These are phyloP conservation scores for Phaffomyces thermotolerans DNA, from an alignment of 805 yeast species.

Conservation along the genomic window DNA sequence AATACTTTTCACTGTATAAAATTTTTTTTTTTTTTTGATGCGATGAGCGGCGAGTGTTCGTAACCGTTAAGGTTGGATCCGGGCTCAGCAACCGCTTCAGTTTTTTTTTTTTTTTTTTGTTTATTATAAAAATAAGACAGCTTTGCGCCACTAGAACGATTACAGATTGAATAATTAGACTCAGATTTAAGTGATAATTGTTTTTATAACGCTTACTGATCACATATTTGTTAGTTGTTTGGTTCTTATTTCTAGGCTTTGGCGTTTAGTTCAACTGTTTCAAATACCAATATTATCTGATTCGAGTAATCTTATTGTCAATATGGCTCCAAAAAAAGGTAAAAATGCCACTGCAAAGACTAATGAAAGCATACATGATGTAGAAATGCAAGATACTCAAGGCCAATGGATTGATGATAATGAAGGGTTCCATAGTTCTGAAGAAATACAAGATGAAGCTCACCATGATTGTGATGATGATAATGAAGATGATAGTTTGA, in stretches of 20 bases:
- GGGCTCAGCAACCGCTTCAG: too few species aligned
- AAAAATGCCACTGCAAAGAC: not conserved
- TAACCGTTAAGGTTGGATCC: not conserved
- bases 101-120: not conserved
- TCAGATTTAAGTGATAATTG: too few species aligned
- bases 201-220: too few species aligned
- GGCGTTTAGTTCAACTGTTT: too few species aligned
- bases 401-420: slow-evolving; percentile 21
- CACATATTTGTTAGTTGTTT: too few species aligned
- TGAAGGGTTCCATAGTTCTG: slow-evolving; percentile 6
- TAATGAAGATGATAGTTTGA: slow-evolving; percentile 26
- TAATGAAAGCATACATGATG: slow-evolving; percentile 3
- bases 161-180: too few species aligned
- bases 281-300: too few species aligned
- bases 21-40: not conserved
- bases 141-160: too few species aligned
- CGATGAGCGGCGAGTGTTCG: not conserved
- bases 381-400: not conserved
- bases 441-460: slow-evolving; percentile 7
- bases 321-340: slow-evolving; percentile 4
- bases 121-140: not conserved
- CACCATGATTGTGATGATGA: slow-evolving; percentile 21
- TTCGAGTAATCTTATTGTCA: not conserved
- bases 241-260: too few species aligned
- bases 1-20: not conserved